Evolutionary conservation across 441 rosid genomes (phyloP).

Genomic region (Erodium trifolium): DNA sequence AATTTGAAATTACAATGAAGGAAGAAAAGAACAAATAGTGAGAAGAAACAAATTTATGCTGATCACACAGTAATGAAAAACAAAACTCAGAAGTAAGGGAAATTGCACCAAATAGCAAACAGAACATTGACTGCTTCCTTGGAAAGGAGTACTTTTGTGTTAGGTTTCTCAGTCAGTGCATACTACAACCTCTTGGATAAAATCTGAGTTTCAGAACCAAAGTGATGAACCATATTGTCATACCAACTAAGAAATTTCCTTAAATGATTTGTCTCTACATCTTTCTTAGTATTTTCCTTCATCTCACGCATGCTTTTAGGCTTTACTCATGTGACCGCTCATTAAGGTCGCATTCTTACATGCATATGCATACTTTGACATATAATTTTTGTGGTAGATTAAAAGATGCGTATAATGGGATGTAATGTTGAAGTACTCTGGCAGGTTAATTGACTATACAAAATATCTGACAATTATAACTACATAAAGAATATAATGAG

Average conservation of each 20-base stretch:
- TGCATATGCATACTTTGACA: not conserved
- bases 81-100: conserved; percentile 6
- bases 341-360: not conserved
- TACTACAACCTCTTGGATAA: not conserved
- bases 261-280: not conserved
- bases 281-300: not conserved
- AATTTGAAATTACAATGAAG: conserved; percentile 17
- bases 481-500: too few species aligned
- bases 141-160: not conserved
- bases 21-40: not conserved
- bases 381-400: not conserved
- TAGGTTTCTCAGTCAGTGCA: not conserved
- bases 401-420: not conserved
- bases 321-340: not conserved
- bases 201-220: not conserved
- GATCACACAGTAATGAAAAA: conserved; percentile 3
- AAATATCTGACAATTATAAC: not conserved
- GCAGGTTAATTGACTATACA: not conserved
- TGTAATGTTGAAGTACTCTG: not conserved
- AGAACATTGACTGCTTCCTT: not conserved
- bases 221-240: not conserved
- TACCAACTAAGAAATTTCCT: not conserved
- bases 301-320: not conserved
- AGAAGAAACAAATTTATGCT: not conserved
- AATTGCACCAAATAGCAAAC: conserved; percentile 3